phyloP scores from a whole-genome alignment of 768 basidiomycete genomes.

The Hericium erinaceus region DNA sequence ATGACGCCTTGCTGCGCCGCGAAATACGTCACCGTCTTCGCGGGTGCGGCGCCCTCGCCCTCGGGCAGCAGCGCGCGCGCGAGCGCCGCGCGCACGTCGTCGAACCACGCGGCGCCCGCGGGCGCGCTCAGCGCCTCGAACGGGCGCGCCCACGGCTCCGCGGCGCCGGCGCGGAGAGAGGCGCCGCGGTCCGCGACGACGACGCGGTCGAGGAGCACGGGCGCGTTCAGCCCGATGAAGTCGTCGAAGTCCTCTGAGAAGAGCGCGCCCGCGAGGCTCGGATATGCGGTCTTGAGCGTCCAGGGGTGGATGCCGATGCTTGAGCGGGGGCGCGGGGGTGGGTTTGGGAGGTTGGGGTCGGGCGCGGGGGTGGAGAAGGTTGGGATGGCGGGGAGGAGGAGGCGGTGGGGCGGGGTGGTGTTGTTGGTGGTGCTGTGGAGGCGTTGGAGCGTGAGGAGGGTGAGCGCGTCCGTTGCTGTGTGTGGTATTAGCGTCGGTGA shows the following conservation, averaged over 20 bases:
- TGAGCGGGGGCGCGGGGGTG: conserved; percentile 22
- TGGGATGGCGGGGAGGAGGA: conserved; percentile 64
- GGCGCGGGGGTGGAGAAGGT: conserved; percentile 40
- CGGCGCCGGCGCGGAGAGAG: conserved; percentile 6
- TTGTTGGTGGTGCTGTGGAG: conserved; percentile 57
- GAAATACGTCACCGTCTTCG: neutral
- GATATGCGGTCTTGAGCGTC: conserved; percentile 60
- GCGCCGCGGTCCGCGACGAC: conserved; percentile 69
- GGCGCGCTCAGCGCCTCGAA: conserved; percentile 22
- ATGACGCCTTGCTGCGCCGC: conserved; percentile 42
- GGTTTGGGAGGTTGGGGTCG: conserved; percentile 19
- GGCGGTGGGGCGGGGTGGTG: conserved; percentile 28
- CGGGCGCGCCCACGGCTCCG: conserved; percentile 8
- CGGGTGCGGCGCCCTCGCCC: conserved; percentile 4
- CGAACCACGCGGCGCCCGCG: conserved; percentile 32
- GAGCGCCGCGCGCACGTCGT: conserved; percentile 34
- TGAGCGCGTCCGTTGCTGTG: conserved; percentile 42
- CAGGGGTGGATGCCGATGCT: conserved; percentile 18
- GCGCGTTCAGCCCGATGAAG: conserved; percentile 53
- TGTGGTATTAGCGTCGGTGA: neutral
- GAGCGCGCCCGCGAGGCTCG: conserved; percentile 48
- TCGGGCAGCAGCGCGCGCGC: conserved; percentile 16
- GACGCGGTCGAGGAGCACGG: conserved; percentile 67
- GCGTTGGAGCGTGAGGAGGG: conserved; percentile 70
- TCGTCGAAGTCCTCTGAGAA: conserved; percentile 75